Evolutionary conservation across 2,329 filamentous ascomycete species (phyloP).

Genomic region (Hypoxylon sp.): DNA sequence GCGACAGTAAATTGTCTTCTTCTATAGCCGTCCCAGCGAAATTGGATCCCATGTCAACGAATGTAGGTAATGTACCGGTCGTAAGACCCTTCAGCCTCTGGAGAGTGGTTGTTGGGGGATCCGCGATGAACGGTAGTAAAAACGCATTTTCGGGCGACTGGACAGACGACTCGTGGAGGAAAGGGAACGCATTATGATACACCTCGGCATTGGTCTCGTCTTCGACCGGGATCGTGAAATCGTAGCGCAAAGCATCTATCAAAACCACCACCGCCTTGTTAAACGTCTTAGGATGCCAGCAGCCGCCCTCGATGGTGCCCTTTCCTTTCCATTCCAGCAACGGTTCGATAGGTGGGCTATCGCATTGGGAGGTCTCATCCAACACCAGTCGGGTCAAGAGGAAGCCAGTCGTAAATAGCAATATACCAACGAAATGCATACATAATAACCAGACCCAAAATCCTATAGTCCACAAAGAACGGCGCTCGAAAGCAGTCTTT

Average conservation of each 20-base stretch:
- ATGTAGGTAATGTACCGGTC: conserved; percentile 93
- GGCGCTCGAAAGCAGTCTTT: conserved; percentile 59
- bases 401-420: conserved; percentile 94
- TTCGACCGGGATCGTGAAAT: conserved; percentile 87
- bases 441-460: conserved; percentile 76
- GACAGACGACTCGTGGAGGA: conserved; percentile 83
- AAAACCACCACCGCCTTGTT: conserved; percentile 90
- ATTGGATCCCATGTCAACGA: conserved; percentile 92
- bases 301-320: conserved; percentile 69
- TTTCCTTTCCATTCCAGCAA: conserved; percentile 53
- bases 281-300: conserved; percentile 96
- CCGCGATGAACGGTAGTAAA: conserved; percentile 92
- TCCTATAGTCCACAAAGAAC: conserved; percentile 66
- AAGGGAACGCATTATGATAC: conserved; percentile 88
- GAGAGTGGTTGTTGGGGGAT: conserved; percentile 92
- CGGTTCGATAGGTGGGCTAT: conserved; percentile 70
- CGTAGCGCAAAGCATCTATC: conserved; percentile 93
- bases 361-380: conserved; percentile 77
- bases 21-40: conserved; percentile 96
- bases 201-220: conserved; percentile 62
- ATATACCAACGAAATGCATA: conserved; percentile 82
- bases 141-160: conserved; percentile 83
- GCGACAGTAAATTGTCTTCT: conserved; percentile 80
- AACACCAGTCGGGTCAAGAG: conserved; percentile 86
- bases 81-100: conserved; percentile 94